phyloP scores from a whole-genome alignment of 176 grass and related monocot species.

The Triticum turgidum region DNA sequence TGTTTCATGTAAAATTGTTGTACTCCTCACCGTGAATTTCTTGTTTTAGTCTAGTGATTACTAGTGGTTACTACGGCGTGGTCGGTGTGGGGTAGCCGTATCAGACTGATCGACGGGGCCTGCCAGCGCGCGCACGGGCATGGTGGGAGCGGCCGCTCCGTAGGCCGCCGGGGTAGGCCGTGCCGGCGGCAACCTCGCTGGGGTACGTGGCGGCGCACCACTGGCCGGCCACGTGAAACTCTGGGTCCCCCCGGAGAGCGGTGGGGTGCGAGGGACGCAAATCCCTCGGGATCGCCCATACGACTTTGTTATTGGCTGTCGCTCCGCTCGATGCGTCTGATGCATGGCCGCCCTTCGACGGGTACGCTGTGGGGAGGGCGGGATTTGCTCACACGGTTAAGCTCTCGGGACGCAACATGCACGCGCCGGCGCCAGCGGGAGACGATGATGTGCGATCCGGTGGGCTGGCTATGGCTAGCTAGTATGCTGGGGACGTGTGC shows the following conservation, averaged over 20 bases:
- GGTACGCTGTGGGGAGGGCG: constrained; percentile 24
- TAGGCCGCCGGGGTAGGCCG: constrained; percentile 1
- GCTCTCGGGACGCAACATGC: constrained; percentile 24
- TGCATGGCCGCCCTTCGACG: constrained; percentile 8
- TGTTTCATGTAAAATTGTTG: background rate
- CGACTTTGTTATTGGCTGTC: constrained; percentile 28
- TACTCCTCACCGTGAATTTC: background rate
- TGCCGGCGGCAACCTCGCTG: background rate
- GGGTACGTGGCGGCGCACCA: constrained; percentile 30
- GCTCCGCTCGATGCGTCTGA: constrained; percentile 8
- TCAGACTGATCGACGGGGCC: background rate
- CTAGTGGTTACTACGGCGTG: background rate
- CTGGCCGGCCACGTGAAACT: constrained; percentile 27
- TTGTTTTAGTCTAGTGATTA: background rate
- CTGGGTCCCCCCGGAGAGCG: background rate
- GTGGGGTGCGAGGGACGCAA: constrained; percentile 49
- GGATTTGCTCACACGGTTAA: constrained; percentile 26
- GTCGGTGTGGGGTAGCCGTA: constrained; percentile 25
- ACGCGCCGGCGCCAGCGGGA: background rate
- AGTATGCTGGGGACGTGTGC: constrained; percentile 9
- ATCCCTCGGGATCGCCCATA: constrained; percentile 55
- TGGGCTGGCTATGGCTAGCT: background rate
- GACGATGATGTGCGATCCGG: background rate
- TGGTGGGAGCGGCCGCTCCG: constrained; percentile 19
- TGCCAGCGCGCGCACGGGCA: background rate